Evolutionary conservation across 441 rosid species (phyloP).

Genomic region (Daphne laureola): DNA sequence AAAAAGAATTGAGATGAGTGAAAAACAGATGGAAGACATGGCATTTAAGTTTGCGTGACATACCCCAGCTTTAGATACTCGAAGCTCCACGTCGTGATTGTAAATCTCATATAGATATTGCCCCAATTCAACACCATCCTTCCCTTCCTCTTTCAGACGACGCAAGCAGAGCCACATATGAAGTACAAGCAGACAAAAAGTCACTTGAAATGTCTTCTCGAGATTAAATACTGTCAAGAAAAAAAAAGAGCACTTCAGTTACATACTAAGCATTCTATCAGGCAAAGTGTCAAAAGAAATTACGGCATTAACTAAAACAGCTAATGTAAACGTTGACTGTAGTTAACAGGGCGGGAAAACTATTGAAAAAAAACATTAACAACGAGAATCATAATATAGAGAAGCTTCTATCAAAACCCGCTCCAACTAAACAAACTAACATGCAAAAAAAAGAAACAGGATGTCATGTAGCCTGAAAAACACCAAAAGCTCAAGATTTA

Average conservation of each 20-base stretch:
- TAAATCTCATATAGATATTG: constrained; percentile 85
- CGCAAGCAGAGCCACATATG: constrained; percentile 89
- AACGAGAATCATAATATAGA: no score
- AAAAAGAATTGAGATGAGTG: no score
- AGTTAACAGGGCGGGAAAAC: not conserved
- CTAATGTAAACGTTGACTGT: not conserved
- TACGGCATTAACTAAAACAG: not conserved
- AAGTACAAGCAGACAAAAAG: constrained; percentile 79
- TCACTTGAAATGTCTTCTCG: constrained; percentile 88
- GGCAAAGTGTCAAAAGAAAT: not conserved
- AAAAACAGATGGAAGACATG: no score
- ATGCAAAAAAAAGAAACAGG: no score
- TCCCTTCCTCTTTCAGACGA: constrained; percentile 81
- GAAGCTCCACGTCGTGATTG: constrained; percentile 82
- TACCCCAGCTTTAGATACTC: constrained; percentile 97
- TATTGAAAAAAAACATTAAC: no score
- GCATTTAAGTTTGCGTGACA: constrained; percentile 13
- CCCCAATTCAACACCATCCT: constrained; percentile 89
- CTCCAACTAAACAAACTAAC: no score
- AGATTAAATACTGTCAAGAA: constrained; percentile 69
- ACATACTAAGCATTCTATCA: not conserved
- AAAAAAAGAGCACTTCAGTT: constrained; percentile 7
- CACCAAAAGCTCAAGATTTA: no score
- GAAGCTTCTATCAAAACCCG: no score
- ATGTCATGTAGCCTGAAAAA: no score